Evolutionary conservation across 441 rosid genomes (phyloP), one percentile per base, ranked within the genome.

Genomic region (Aquilaria agallochum): DNA sequence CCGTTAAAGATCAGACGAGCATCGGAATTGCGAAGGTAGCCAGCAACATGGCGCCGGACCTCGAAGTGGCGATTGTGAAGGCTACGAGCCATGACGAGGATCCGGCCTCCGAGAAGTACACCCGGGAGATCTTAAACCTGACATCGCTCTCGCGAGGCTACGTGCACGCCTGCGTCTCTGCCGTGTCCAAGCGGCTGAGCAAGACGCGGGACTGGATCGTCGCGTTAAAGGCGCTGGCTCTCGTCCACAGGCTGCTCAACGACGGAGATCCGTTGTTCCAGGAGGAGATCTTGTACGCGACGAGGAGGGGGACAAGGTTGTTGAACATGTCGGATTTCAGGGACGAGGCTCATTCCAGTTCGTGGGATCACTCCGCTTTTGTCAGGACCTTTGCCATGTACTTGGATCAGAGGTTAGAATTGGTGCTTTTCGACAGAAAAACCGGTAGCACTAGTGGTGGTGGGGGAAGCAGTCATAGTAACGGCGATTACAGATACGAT

Each of bases 41-140:
- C 0, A 86, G 99, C 80, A 91, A 94, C 78, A 54, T 84, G 75
- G 95, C 97, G 33, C 97, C 99, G 63, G 99, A 94, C 77, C 92
- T 94, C 14, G 97, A 94, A 52, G 99, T 94, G 1, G 95, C 95
- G 12, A 78, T 94, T 45, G 97, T 94, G 32, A 94, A 91, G 56
- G 99, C 99, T 46, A 94, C 96, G 2, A 94, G 99, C 77, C 99
- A 94, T 78, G 97, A 94, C 74, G 96, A 91, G 27, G 97, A 87
- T 47, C 99, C 87, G 5, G 79, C 99, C 0, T 82, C 65, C 55
- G 96, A 91, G 79, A 94, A 84, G 70, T 83, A 94, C 63, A 58
- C 89, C 1, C 78, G 92, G 13, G 87, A 88, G 73, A 91, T 94
- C 76, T 68, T 94, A 31, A 94, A 57, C 71, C 49, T 94, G 48